Evolutionary conservation across 2,329 filamentous ascomycete genomes (phyloP).

Genomic region (Trematosphaeria pertusa): DNA sequence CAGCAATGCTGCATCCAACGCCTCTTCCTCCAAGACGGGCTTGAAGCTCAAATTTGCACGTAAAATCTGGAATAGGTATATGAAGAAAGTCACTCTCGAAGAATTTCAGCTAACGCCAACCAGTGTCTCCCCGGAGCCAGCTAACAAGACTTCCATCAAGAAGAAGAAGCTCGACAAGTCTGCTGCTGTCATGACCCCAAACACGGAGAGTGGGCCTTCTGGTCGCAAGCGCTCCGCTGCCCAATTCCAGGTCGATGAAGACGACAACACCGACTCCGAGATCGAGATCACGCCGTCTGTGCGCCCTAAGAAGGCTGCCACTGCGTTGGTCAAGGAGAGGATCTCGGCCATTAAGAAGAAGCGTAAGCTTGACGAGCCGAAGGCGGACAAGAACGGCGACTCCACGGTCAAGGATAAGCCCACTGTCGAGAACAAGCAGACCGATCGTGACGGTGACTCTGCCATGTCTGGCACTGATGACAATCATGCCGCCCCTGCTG

Average conservation of each 20-base stretch:
- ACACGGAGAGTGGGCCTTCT: not conserved
- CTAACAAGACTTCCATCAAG: no score
- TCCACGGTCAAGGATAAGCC: not conserved
- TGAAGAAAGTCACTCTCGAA: no score
- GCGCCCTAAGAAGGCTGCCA: conserved; percentile 1
- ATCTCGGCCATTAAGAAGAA: not conserved
- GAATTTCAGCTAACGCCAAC: no score
- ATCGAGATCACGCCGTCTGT: conserved; percentile 16
- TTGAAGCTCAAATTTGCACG: no score
- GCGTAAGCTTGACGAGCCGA: conserved; percentile 1
- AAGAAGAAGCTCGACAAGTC: not conserved
- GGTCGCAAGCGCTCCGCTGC: not conserved
- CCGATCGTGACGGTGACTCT: conserved; percentile 4
- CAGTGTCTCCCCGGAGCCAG: no score
- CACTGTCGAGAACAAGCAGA: not conserved
- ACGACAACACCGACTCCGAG: conserved; percentile 18
- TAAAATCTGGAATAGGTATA: no score
- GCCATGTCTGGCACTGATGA: no score
- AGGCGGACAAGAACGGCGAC: conserved; percentile 5
- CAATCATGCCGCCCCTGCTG: no score
- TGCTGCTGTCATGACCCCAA: not conserved
- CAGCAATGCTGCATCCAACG: no score
- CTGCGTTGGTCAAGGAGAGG: not conserved
- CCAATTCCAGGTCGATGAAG: not conserved
- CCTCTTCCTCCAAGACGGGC: no score